These are phyloP conservation scores for Apiospora arundinis DNA, from an alignment of 2,329 filamentous ascomycete genomes.

Conservation along the genomic window DNA sequence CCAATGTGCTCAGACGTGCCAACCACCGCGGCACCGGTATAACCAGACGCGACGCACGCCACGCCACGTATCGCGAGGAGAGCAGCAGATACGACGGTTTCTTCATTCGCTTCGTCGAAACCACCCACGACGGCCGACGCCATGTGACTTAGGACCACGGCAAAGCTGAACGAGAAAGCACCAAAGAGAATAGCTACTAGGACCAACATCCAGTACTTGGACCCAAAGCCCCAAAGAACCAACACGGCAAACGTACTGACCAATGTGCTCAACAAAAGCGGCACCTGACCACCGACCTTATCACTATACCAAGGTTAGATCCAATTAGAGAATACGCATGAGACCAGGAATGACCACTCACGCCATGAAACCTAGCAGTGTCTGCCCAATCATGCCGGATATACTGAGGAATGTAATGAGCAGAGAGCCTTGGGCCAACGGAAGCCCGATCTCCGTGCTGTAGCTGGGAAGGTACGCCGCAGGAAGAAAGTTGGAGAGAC, in stretches of 20 bases:
- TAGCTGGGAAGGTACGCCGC: slow-evolving; percentile 16
- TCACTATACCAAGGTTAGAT: neutral
- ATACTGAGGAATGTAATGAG: slow-evolving; percentile 20
- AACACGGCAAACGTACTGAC: slow-evolving; percentile 17
- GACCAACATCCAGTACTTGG: slow-evolving; percentile 20
- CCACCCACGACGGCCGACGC: too few species aligned
- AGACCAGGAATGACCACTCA: too few species aligned
- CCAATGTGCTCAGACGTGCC: neutral
- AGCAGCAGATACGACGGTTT: slow-evolving; percentile 15
- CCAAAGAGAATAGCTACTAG: slow-evolving; percentile 11
- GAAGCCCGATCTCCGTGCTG: slow-evolving; percentile 11
- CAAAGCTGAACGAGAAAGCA: slow-evolving; percentile 17
- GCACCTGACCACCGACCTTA: slow-evolving; percentile 11
- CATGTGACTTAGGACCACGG: neutral
- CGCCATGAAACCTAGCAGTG: too few species aligned
- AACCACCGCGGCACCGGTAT: slow-evolving; percentile 11
- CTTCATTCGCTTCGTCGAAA: neutral
- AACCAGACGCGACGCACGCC: slow-evolving; percentile 13
- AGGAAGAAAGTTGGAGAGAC: slow-evolving; percentile 2
- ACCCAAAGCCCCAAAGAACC: slow-evolving; percentile 12
- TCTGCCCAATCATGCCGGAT: slow-evolving; percentile 7
- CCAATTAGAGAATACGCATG: too few species aligned
- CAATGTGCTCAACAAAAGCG: slow-evolving; percentile 6
- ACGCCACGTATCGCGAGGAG: slow-evolving; percentile 12
- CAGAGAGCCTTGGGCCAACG: slow-evolving; percentile 10